Base-by-base conservation (phyloP, 2,329 filamentous ascomycete species). In the Colletotrichum orbiculare region DNA sequence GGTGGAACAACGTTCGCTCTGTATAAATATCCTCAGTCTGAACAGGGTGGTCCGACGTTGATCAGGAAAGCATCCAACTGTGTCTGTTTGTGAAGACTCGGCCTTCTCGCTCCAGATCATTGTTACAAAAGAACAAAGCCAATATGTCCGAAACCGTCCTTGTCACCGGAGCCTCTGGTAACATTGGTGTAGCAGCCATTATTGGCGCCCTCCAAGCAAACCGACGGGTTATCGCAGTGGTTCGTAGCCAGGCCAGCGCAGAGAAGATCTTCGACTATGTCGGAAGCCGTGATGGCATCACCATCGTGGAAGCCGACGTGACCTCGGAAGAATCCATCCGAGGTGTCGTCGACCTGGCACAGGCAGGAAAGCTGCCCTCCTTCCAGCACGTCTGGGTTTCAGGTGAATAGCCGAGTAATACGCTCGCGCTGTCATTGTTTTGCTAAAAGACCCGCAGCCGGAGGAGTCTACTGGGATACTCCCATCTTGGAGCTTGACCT, bases 131-230 rank as follows among this genome's bases (percentile, higher is more conserved):
- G 25, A 25, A 25, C 25, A 41, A 15, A 43, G 9, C 37, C 34
- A 58, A 7, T 11, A 64, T 64, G 60, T 37, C 48, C 8, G 54
- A 76, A 53, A 77, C 75, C 8, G 73, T 80, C 58, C 72, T 81
- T n/a, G 69, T 81, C 33, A 70, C 79, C 48, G 78, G 77, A 46
- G 72, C 77, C 4, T 78, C 77, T 8, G 77, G 77, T n/a, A 78
- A 79, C 64, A 76, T 79, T 48, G 77, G 78, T 67, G 66, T 75
- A 4, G 68, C 76, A 5, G 75, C 73, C 48, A 64, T 77, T 35
- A 73, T 68, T 2, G 75, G 64, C 6, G 73, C 76, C 3, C 61
- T 78, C n/a, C 66, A 64, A 15, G 70, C 72, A 15, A 66, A 67
- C 8, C 73, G 72, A 48, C 68, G 74, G 3, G 76, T 79, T 8